phyloP scores from a whole-genome alignment of 257 asterid species.

The Cruciata laevipes region DNA sequence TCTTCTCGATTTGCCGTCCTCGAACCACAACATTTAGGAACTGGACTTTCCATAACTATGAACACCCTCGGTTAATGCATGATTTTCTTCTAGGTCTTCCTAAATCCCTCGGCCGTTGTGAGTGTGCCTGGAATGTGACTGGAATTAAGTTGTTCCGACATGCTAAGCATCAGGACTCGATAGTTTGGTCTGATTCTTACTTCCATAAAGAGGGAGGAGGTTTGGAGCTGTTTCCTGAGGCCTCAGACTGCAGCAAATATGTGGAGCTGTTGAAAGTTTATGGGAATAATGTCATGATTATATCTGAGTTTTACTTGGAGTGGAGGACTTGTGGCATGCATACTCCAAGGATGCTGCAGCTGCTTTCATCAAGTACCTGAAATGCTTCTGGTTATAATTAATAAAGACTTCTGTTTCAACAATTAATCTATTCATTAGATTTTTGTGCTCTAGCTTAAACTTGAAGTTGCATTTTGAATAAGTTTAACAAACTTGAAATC shows the following conservation, averaged over 20 bases:
- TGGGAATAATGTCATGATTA: neutral
- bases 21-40: neutral
- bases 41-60: neutral
- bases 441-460: too few relatives aligned
- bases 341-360: neutral
- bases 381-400: neutral
- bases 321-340: neutral
- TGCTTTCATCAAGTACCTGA: neutral
- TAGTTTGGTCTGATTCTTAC: neutral
- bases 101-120: neutral
- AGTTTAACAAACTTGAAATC: too few relatives aligned
- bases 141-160: neutral
- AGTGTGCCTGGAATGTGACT: neutral
- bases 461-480: too few relatives aligned
- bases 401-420: neutral
- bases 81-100: neutral
- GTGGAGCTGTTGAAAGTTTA: neutral
- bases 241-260: neutral
- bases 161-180: too few relatives aligned
- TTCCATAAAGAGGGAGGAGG: neutral
- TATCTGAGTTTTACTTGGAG: neutral
- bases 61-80: neutral
- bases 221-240: neutral
- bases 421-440: too few relatives aligned
- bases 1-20: neutral